Base-by-base conservation (phyloP, 257 asterid genomes). In the Fraxinus pennsylvanica region DNA sequence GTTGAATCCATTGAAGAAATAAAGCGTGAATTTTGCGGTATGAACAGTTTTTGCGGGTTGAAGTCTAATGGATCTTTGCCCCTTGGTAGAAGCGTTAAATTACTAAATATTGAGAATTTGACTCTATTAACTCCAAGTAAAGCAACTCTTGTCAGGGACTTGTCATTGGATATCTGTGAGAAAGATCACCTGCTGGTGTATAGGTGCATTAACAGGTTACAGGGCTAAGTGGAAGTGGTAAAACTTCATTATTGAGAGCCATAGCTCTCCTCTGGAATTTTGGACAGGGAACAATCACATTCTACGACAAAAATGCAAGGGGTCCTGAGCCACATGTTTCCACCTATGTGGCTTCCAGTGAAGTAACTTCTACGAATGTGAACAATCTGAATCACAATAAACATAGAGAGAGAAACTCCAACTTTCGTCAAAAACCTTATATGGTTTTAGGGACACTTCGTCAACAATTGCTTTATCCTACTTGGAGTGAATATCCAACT, bases 181-280 rank as follows among this genome's bases (percentile, higher is more conserved):
- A 85, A 82, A 76, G 90, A 90, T 80, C 91, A 91, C 81, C 86
- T 94, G 81, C 91, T 81, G 80, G 66, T 81, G 74, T 73, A 76
- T 85, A 71, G 85, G 80, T 85, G 82, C 78, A 71, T 80, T 84
- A 77, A 90, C 94, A 94, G 98, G 76, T 94, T 82, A 84, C 97
- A 73, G 98, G 98, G 74, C 97, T 96, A 22, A 94, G 98, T 82
- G 98, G 97, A 71, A 90, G 96, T 84, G 98, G 98, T 66, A 94
- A 94, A 86, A 94, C 98, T 79, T 92, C 98, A 41, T 79, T 92
- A 52, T 80, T 94, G 80, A 92, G 97, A 87, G 89, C 97, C 65
- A 27, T 92, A 57, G 97, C 97, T 78, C 97, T 97, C 80, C 93
- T 91, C 78, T 94, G 98, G 98, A 91, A 82, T 85, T 89, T 81